Percentiles rank a stretch among this genome's conserved stretches.
phyloP scores from a whole-genome alignment of 2,329 filamentous ascomycete species.

The Aplosporella prunicola region DNA sequence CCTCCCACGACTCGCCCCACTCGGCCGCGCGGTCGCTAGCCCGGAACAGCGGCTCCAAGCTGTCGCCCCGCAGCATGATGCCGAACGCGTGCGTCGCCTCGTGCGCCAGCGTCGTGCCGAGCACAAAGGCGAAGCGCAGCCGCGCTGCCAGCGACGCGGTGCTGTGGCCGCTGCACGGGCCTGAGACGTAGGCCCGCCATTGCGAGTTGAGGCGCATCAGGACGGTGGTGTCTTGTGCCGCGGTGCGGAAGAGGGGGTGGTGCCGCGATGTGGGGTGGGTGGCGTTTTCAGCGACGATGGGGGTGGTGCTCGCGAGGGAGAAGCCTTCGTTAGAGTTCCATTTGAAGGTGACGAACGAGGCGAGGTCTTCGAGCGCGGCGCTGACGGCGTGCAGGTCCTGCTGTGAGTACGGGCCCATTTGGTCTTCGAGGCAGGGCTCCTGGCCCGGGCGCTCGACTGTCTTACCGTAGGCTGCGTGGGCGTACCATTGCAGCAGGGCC shows the following conservation, averaged over 20 bases:
- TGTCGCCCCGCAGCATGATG: conserved; percentile 21
- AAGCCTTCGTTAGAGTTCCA: too few species aligned
- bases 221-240: too few species aligned
- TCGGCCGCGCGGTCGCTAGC: conserved; percentile 20
- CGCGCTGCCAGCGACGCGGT: background rate
- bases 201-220: too few species aligned
- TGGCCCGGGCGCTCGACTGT: too few species aligned
- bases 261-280: too few species aligned
- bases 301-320: too few species aligned
- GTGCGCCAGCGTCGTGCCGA: conserved; percentile 23
- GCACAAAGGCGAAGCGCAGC: conserved; percentile 26
- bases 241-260: too few species aligned
- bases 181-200: too few species aligned
- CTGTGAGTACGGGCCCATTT: too few species aligned
- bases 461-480: conserved; percentile 4
- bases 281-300: too few species aligned
- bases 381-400: background rate
- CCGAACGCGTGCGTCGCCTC: conserved; percentile 27
- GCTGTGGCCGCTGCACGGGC: too few species aligned
- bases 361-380: background rate
- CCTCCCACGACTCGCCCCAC: conserved; percentile 28
- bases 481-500: conserved; percentile 6
- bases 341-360: background rate
- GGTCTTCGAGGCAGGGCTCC: too few species aligned
- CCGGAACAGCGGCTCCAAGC: conserved; percentile 20